Evolutionary conservation across 2,329 filamentous ascomycete genomes (phyloP).

Genomic region (Pyrenophora graminea): DNA sequence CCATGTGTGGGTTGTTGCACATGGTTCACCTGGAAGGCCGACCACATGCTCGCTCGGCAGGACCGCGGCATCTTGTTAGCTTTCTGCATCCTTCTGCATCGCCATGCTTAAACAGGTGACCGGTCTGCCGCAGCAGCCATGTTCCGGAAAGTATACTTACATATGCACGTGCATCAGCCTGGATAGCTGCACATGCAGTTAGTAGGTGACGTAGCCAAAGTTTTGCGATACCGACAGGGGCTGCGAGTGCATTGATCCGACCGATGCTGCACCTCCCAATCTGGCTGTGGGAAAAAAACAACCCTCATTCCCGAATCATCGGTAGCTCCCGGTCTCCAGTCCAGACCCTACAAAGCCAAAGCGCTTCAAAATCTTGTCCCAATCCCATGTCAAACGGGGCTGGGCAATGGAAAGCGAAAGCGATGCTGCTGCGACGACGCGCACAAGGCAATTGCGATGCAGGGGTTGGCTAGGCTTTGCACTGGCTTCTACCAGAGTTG

Average conservation of each 20-base stretch:
- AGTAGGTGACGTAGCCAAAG: background rate
- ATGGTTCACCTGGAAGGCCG: constrained; percentile 8
- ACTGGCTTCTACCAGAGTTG: constrained; percentile 30
- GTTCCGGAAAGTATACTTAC: background rate
- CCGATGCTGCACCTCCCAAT: constrained; percentile 19
- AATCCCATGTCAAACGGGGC: background rate
- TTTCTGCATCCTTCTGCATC: background rate
- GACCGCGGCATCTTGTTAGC: constrained; percentile 6
- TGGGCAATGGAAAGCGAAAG: too few species aligned
- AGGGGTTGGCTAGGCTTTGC: constrained; percentile 9
- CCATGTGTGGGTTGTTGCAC: constrained; percentile 1
- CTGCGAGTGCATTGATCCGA: background rate
- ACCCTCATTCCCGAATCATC: constrained; percentile 20
- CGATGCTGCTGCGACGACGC: background rate
- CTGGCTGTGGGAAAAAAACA: constrained; percentile 17
- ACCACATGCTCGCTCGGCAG: constrained; percentile 5
- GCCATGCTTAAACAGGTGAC: background rate
- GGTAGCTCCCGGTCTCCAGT: constrained; percentile 18
- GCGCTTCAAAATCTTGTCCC: background rate
- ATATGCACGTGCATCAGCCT: too few species aligned
- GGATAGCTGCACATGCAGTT: background rate
- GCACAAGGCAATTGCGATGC: background rate
- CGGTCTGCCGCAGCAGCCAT: constrained; percentile 7
- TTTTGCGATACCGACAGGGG: constrained; percentile 4
- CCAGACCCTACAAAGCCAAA: background rate